Conservation (phyloP, 208 protist species). For the Crithidia fasciculata region DNA sequence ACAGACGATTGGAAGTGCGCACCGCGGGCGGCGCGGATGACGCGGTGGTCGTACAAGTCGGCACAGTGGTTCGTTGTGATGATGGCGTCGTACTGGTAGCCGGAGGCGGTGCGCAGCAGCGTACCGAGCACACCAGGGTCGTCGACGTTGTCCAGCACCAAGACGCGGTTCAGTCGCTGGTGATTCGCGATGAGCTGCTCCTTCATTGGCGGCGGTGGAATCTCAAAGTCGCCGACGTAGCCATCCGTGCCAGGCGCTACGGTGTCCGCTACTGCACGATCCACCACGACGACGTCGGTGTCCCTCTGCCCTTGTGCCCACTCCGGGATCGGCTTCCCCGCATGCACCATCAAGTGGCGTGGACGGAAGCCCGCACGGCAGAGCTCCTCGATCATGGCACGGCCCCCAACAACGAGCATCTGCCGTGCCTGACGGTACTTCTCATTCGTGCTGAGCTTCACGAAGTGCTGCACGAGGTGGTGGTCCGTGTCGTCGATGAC, state of each 20-base stretch:
- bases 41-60: slow-evolving; percentile 90
- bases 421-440: slow-evolving; percentile 81
- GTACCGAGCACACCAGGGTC: slow-evolving; percentile 86
- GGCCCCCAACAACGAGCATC: slow-evolving; percentile 79
- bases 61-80: slow-evolving; percentile 89
- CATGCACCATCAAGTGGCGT: slow-evolving; percentile 71
- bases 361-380: slow-evolving; percentile 67
- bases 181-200: slow-evolving; percentile 89
- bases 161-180: slow-evolving; percentile 78
- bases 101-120: slow-evolving; percentile 76
- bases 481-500: slow-evolving; percentile 79
- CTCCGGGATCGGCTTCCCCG: slow-evolving; percentile 59
- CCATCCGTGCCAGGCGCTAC: slow-evolving; percentile 82
- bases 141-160: slow-evolving; percentile 91
- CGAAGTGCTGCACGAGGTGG: slow-evolving; percentile 81
- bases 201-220: slow-evolving; percentile 79
- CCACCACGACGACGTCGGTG: slow-evolving; percentile 69
- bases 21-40: slow-evolving; percentile 82
- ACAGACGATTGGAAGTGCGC: slow-evolving; percentile 87
- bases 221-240: slow-evolving; percentile 88
- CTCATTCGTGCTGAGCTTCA: slow-evolving; percentile 64
- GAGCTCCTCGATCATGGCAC: slow-evolving; percentile 84
- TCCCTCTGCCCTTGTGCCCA: slow-evolving; percentile 44
- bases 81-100: slow-evolving; percentile 89
- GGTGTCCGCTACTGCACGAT: slow-evolving; percentile 50